These are phyloP conservation scores for Debaryomycetaceae sp. DNA, from an alignment of 1,139 yeast species.

Conservation along the genomic window DNA sequence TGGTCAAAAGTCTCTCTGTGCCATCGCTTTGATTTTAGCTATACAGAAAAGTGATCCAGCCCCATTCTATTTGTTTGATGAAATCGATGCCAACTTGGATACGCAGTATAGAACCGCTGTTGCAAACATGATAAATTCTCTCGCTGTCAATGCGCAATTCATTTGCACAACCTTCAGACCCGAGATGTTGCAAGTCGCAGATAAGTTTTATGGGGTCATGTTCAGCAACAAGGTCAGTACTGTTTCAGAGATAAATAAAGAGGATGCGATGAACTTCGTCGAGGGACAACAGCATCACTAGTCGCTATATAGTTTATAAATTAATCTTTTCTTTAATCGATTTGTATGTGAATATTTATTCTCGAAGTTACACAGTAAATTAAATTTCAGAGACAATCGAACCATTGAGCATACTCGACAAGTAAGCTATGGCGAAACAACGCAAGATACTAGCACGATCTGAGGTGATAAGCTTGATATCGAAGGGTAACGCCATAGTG, in stretches of 20 bases:
- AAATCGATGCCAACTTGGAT: constrained; percentile 93
- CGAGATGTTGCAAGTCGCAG: constrained; percentile 86
- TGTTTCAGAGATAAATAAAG: constrained; percentile 64
- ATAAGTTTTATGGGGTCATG: constrained; percentile 83
- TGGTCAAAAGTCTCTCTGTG: constrained; percentile 94
- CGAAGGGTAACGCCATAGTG: constrained; percentile 66
- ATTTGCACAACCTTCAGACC: constrained; percentile 95
- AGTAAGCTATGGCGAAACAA: neutral
- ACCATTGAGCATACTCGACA: neutral
- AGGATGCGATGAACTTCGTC: constrained; percentile 76
- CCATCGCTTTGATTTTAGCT: constrained; percentile 87
- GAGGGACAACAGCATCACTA: constrained; percentile 52
- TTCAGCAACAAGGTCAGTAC: constrained; percentile 81
- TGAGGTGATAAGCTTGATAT: constrained; percentile 46
- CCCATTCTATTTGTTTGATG: constrained; percentile 93
- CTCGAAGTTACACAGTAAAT: no score
- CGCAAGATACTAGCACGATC: constrained; percentile 10
- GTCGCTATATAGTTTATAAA: neutral
- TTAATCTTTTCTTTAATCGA: neutral
- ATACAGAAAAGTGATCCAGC: constrained; percentile 96
- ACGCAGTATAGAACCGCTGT: constrained; percentile 89
- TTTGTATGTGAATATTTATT: no score
- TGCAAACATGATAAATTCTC: constrained; percentile 66
- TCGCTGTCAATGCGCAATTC: constrained; percentile 75
- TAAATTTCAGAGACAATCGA: neutral